These are phyloP conservation scores for Blastocystis hominis DNA, from an alignment of 352 stramenopile genomes.

Conservation along the genomic window DNA sequence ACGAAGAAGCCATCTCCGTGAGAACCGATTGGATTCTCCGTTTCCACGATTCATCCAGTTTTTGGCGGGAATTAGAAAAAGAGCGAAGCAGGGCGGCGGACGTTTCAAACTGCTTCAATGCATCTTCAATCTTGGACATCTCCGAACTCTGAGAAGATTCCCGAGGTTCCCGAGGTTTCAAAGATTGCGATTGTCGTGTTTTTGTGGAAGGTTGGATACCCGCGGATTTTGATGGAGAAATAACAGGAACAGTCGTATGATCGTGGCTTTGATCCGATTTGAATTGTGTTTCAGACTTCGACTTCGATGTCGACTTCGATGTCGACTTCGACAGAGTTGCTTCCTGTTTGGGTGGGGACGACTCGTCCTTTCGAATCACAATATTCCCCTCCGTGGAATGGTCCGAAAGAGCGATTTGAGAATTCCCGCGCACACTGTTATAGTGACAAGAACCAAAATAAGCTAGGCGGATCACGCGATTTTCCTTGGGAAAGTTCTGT, in stretches of 20 bases:
- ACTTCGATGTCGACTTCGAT: constrained; percentile 71
- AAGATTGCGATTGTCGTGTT: too few relatives aligned
- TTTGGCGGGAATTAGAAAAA: too few relatives aligned
- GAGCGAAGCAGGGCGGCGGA: not conserved
- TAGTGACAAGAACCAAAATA: constrained; percentile 1
- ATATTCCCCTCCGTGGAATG: not conserved
- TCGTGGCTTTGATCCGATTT: constrained; percentile 49
- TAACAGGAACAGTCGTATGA: too few relatives aligned
- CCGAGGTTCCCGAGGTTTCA: too few relatives aligned
- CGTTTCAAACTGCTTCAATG: not conserved
- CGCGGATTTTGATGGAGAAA: too few relatives aligned
- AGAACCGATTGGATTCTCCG: not conserved
- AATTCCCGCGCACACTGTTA: not conserved
- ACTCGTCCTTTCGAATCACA: not conserved
- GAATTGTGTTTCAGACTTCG: constrained; percentile 68
- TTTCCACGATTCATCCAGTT: not conserved
- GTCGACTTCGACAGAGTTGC: not conserved
- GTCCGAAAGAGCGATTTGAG: not conserved
- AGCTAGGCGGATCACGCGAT: constrained; percentile 72
- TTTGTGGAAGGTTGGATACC: too few relatives aligned
- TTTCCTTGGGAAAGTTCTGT: constrained; percentile 69
- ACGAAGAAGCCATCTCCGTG: not conserved
- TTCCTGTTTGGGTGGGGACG: too few relatives aligned
- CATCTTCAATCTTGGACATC: not conserved
- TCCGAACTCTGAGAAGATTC: too few relatives aligned